A percentile compares a stretch with the other conserved stretches of the same genome.
Conservation (phyloP, 345 rosid species). For the Punica granatum region DNA sequence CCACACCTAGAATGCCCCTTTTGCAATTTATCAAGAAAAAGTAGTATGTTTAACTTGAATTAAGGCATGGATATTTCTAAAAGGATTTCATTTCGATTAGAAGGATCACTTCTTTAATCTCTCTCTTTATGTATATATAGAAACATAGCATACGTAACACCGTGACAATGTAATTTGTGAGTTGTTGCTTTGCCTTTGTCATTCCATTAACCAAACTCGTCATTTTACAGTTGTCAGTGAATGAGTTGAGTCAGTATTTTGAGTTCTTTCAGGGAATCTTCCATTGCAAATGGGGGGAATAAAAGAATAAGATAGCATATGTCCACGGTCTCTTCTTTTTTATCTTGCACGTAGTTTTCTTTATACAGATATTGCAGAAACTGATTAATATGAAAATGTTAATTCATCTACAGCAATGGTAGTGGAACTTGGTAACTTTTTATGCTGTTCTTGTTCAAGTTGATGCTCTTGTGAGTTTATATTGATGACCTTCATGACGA, state of each 20-base stretch:
- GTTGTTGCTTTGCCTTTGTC: too few relatives aligned
- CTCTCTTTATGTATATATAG: neutral
- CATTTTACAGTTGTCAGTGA: too few relatives aligned
- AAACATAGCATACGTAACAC: too few relatives aligned
- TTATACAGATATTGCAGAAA: neutral
- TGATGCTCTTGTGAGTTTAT: neutral
- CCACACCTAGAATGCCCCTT: too few relatives aligned
- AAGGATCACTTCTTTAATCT: too few relatives aligned
- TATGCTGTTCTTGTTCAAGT: neutral
- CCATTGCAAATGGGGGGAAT: neutral
- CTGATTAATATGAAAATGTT: neutral
- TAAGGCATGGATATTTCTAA: too few relatives aligned
- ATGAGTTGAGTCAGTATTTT: neutral
- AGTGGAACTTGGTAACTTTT: neutral
- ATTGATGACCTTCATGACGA: neutral
- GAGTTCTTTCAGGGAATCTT: neutral
- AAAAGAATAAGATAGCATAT: too few relatives aligned
- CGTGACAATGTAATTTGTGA: too few relatives aligned
- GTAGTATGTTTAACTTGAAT: too few relatives aligned
- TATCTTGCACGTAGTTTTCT: neutral
- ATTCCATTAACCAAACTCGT: too few relatives aligned
- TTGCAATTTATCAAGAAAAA: too few relatives aligned
- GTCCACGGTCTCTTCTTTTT: neutral
- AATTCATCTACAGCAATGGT: neutral
- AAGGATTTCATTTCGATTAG: too few relatives aligned